phyloP scores from a whole-genome alignment of 257 asterid species.

The Verbascum thapsus region DNA sequence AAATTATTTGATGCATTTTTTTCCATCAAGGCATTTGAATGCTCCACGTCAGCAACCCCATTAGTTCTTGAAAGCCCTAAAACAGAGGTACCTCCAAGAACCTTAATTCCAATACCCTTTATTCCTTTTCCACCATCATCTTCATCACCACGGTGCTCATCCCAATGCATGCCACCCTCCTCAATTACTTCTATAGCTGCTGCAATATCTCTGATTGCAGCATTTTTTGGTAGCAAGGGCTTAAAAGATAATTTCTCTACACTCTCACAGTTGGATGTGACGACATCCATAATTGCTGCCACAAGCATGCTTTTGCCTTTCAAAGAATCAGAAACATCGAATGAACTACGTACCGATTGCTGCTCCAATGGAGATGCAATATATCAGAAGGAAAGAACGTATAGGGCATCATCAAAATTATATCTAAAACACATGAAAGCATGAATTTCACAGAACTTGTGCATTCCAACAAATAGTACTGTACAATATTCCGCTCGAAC shows the following conservation, averaged over 20 bases:
- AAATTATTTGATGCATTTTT: slow-evolving; percentile 41
- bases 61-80: slow-evolving; percentile 75
- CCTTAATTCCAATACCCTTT: slow-evolving; percentile 93
- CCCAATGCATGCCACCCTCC: slow-evolving; percentile 95
- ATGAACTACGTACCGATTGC: slow-evolving; percentile 76
- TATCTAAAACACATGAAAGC: slow-evolving; percentile 10
- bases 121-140: slow-evolving; percentile 80
- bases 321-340: slow-evolving; percentile 67
- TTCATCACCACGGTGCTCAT: slow-evolving; percentile 64
- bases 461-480: background rate
- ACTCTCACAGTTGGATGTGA: slow-evolving; percentile 82
- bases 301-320: slow-evolving; percentile 99
- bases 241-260: slow-evolving; percentile 61
- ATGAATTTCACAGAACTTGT: slow-evolving; percentile 4
- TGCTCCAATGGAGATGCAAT: slow-evolving; percentile 57
- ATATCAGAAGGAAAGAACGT: slow-evolving; percentile 41
- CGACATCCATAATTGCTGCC: slow-evolving; percentile 95
- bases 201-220: slow-evolving; percentile 90
- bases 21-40: slow-evolving; percentile 41
- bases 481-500: slow-evolving; percentile 5
- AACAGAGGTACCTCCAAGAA: slow-evolving; percentile 94
- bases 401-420: slow-evolving; percentile 12
- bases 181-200: slow-evolving; percentile 94
- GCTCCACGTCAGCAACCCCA: slow-evolving; percentile 57
- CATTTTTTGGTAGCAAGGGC: slow-evolving; percentile 75